Evolutionary conservation across 495 filamentous ascomycete species (phyloP), one percentile per base, ranked within the genome.

Genomic region (Haplographium delicatum): DNA sequence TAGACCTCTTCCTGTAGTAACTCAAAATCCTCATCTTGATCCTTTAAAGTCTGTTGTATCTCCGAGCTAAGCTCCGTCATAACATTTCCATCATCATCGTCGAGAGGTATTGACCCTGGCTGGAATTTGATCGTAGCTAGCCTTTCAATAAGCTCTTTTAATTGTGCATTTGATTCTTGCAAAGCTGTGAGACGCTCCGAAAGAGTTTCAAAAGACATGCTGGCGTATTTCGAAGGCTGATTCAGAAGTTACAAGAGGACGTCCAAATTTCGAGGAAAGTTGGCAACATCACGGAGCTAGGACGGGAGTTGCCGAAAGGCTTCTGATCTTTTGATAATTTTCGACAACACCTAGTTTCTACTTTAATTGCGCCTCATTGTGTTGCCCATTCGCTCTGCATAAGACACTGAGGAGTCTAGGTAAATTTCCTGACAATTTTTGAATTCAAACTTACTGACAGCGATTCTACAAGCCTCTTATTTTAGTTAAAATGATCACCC

Each of bases 21-120:
- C 62, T 95, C 91, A 40, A 96, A 75, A 49, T 95, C 88, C 27
- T 90, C 82, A 63, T 96, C 89, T 40, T 88, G 80, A 47, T 93
- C 87, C 59, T 88, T 86, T 40, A 98, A 69, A 44, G 76, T 74
- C 56, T 87, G 79, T 58, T 88, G 88, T 48, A 96, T 96, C 62
- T 93, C 88, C 19, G 79, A 67, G 42, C 80, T 79, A 7, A 98
- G 78, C 62, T 96, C 93, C n/a, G 83, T 50, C 26, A 85, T 78
- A 7, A 81, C 80, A 59, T 88, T 68, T 44, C 65, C 78, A 41
- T 79, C 77, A 9, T 81, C 80, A 19, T 65, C 39, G 64, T 61
- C 72, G 53, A 75, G 74, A 27, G 72, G 77, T 16, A 72, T 68
- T 9, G 73, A 73, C 13, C 81, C 82, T 13, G 79, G 80, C 40